Percentiles rank a stretch among this genome's conserved stretches.
Evolutionary conservation across 192 early-diverging fungal genomes (phyloP).

Genomic region (Allomyces macrogynus): DNA sequence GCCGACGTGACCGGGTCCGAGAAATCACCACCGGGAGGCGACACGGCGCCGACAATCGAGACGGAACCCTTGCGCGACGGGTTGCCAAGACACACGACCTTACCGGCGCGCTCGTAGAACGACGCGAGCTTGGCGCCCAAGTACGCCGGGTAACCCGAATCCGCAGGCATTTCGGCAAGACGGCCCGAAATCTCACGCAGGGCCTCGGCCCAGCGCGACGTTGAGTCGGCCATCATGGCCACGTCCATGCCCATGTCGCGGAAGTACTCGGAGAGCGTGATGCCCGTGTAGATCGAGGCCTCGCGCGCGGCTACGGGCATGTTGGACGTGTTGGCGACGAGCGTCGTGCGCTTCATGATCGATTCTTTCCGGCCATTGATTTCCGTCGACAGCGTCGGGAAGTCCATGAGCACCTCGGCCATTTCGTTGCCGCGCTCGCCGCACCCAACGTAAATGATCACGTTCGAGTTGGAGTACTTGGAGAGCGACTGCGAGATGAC

Average conservation of each 20-base stretch:
- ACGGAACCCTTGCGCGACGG: slow-evolving; percentile 84
- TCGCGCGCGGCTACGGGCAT: slow-evolving; percentile 99
- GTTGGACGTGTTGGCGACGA: slow-evolving; percentile 99
- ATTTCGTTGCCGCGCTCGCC: slow-evolving; percentile 99
- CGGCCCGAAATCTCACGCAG: slow-evolving; percentile 99
- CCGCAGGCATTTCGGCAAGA: slow-evolving; percentile 98
- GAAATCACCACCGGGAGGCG: slow-evolving; percentile 98
- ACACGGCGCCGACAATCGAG: slow-evolving; percentile 97
- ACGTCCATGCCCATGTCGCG: slow-evolving; percentile 98
- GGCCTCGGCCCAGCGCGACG: slow-evolving; percentile 99
- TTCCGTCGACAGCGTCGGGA: slow-evolving; percentile 76
- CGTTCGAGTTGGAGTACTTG: slow-evolving; percentile 99
- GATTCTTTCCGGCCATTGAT: slow-evolving; percentile 88
- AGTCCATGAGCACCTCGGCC: slow-evolving; percentile 99
- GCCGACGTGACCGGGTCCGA: slow-evolving; percentile 95
- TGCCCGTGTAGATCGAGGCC: slow-evolving; percentile 99
- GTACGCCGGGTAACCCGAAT: slow-evolving; percentile 95
- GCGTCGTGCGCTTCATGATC: slow-evolving; percentile 98
- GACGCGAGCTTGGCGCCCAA: slow-evolving; percentile 95
- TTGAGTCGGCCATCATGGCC: slow-evolving; percentile 99
- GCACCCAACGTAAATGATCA: slow-evolving; percentile 96
- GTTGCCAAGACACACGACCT: slow-evolving; percentile 87
- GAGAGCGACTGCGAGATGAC: slow-evolving; percentile 98
- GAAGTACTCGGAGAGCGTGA: slow-evolving; percentile 99
- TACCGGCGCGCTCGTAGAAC: slow-evolving; percentile 99